Evolutionary conservation across 1,284 basidiomycete genomes (phyloP).

Genomic region (Cystobasidium sp.): DNA sequence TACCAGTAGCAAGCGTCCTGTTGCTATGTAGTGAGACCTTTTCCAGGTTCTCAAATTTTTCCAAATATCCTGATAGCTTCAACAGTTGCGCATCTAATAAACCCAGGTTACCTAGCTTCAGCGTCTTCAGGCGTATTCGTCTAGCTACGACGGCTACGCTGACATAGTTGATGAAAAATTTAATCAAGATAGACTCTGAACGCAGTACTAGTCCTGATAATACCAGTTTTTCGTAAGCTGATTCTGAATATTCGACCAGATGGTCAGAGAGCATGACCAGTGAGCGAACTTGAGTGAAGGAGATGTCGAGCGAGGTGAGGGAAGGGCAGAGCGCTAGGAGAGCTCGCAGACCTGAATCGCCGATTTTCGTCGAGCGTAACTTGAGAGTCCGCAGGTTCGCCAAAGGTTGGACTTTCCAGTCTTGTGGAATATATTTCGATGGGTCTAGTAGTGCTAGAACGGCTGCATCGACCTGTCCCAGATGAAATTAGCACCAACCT

Average conservation of each 20-base stretch:
- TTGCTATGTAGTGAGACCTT: slow-evolving; percentile 45
- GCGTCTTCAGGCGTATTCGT: slow-evolving; percentile 38
- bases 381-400: slow-evolving; percentile 50
- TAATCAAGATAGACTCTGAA: slow-evolving; percentile 44
- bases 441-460: slow-evolving; percentile 45
- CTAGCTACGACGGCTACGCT: slow-evolving; percentile 16
- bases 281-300: slow-evolving; percentile 48
- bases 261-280: slow-evolving; percentile 51
- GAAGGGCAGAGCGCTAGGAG: slow-evolving; percentile 49
- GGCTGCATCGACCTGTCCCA: slow-evolving; percentile 47
- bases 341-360: slow-evolving; percentile 49
- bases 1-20: slow-evolving; percentile 21
- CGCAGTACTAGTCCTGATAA: slow-evolving; percentile 49
- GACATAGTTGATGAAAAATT: slow-evolving; percentile 48
- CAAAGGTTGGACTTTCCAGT: slow-evolving; percentile 43
- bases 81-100: slow-evolving; percentile 44
- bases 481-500: background rate
- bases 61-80: slow-evolving; percentile 47
- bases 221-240: slow-evolving; percentile 50
- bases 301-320: slow-evolving; percentile 51
- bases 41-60: slow-evolving; percentile 47
- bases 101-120: slow-evolving; percentile 49
- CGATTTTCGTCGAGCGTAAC: slow-evolving; percentile 49
- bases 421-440: slow-evolving; percentile 37
- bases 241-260: slow-evolving; percentile 37